Conservation (phyloP, 2,329 filamentous ascomycete species). For the Curvularia eragrostidis region DNA sequence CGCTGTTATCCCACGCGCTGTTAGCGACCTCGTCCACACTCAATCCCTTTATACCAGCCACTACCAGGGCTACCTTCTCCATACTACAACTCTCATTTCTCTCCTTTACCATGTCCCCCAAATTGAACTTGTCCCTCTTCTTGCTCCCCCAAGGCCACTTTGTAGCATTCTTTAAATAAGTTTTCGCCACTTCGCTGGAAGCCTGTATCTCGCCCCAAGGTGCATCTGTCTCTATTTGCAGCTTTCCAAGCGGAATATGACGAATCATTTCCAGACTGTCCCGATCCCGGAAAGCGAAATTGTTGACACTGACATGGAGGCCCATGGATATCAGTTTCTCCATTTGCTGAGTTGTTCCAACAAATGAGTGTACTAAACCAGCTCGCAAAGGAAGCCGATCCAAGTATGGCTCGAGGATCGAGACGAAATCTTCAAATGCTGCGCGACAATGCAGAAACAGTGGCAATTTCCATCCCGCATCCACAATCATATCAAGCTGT, state of each 20-base stretch:
- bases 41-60: conserved; percentile 58
- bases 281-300: conserved; percentile 54
- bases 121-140: conserved; percentile 60
- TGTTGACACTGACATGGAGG: conserved; percentile 58
- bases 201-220: conserved; percentile 57
- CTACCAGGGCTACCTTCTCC: conserved; percentile 56
- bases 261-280: conserved; percentile 54
- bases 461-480: conserved; percentile 46
- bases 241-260: conserved; percentile 49
- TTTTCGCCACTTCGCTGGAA: conserved; percentile 49
- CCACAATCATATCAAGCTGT: conserved; percentile 52
- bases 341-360: conserved; percentile 53
- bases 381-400: conserved; percentile 40
- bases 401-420: conserved; percentile 52
- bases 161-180: conserved; percentile 51
- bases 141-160: conserved; percentile 51
- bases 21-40: conserved; percentile 53
- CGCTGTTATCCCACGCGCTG: conserved; percentile 50
- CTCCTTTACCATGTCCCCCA: conserved; percentile 58
- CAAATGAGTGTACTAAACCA: conserved; percentile 53
- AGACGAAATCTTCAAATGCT: conserved; percentile 54
- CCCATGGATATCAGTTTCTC: conserved; percentile 47
- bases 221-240: conserved; percentile 59
- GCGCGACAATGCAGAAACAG: conserved; percentile 54
- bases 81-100: conserved; percentile 61